These are phyloP conservation scores for Chaetomiaceae sp. DNA, from an alignment of 2,329 filamentous ascomycete genomes.

Conservation along the genomic window DNA sequence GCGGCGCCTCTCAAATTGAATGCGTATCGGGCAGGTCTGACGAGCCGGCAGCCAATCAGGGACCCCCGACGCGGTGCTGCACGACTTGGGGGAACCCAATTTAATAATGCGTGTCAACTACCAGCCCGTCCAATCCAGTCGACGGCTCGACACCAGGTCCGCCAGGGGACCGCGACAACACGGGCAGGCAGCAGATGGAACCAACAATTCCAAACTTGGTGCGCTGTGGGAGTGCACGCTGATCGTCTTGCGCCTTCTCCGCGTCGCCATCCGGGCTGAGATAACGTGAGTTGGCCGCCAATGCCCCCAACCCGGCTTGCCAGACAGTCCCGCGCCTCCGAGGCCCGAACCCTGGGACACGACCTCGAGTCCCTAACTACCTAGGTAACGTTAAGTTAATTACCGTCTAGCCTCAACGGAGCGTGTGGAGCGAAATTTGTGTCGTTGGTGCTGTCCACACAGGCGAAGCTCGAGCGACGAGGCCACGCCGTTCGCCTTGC, in stretches of 20 bases:
- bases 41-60: slow-evolving; percentile 30
- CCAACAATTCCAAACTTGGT: slow-evolving; percentile 5
- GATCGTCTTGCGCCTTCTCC: not conserved
- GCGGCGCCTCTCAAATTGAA: slow-evolving; percentile 17
- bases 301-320: not conserved
- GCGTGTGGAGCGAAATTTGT: no score
- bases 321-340: not conserved
- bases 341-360: no score
- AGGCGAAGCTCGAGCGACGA: no score
- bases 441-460: no score
- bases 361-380: no score
- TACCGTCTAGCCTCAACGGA: no score
- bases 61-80: slow-evolving; percentile 31
- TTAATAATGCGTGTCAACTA: slow-evolving; percentile 35
- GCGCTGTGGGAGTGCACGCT: no score
- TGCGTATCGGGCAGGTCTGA: slow-evolving; percentile 15
- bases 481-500: no score
- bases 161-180: slow-evolving; percentile 3
- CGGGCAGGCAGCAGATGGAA: not conserved
- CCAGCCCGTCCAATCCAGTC: slow-evolving; percentile 19
- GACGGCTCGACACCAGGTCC: slow-evolving; percentile 13
- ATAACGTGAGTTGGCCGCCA: not conserved
- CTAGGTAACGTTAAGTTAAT: no score
- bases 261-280: not conserved
- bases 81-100: slow-evolving; percentile 32